Evolutionary conservation across 139 green algal genomes (phyloP), one percentile per base, ranked within the genome.

Genomic region (Coelastrella sp.): DNA sequence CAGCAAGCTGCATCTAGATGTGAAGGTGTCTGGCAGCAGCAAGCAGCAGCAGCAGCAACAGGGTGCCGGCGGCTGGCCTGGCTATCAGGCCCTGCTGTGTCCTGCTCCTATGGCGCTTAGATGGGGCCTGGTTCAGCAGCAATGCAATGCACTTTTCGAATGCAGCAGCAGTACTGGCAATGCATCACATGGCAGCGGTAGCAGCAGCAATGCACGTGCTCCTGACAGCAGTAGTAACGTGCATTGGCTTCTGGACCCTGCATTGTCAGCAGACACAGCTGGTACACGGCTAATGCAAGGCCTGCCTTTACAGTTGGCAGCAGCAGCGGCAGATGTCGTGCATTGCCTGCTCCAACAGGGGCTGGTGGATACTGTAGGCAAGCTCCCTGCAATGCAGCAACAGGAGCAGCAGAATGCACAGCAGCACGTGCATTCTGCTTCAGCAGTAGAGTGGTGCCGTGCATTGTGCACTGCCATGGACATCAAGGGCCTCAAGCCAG

Each of bases 231-330:
- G 64, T 5, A 19, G 5, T 14, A 65, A n/a, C 16, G 54, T 71
- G 5, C 7, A 19, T 6, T 88, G 83, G 83, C 83, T 88, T 61
- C 65, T 87, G 32, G 82, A 87, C 11, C 82, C 82, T 61, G 22
- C 64, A 5, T 22, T 87, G 78, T 47, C 65, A 80, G 32, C 4
- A 19, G 68, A n/a, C 22, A 22, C 68, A 11, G 68, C 68, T 22
- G 68, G 68, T 61, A 61, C 17, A 66, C 19, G 83, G 54, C 57
- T 88, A 19, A 57, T 81, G 83, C 66, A 80, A 73, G 83, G 68
- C 19, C 61, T 88, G 47, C 83, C 68, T 11, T 54, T 88, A 68
- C 83, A 88, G 83, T 68, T 88, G 11, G 83, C 68, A 73, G 68
- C 83, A 58, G 83, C 83, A 73, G 66, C 54, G 22, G 83, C 80